These are phyloP conservation scores for Ceratocystis huliohia DNA, from an alignment of 2,329 filamentous ascomycete species.

Conservation along the genomic window DNA sequence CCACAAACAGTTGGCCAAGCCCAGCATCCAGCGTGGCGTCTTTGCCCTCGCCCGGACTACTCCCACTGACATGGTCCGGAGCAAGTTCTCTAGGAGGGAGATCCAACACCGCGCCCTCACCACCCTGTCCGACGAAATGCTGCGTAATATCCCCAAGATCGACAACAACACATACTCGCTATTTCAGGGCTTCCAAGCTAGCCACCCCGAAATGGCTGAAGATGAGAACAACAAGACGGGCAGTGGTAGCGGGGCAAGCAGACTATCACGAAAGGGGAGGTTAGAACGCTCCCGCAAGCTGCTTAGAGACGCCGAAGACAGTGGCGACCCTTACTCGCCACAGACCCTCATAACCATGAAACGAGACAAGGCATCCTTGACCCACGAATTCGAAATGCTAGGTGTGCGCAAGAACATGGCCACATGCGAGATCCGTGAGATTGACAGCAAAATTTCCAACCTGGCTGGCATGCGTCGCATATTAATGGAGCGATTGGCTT, in stretches of 20 bases:
- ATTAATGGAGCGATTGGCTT: conserved; percentile 73
- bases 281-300: conserved; percentile 65
- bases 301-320: conserved; percentile 44
- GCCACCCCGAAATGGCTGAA: conserved; percentile 58
- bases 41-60: conserved; percentile 84
- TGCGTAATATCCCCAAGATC: conserved; percentile 70
- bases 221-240: conserved; percentile 28
- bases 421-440: conserved; percentile 86
- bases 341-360: conserved; percentile 61
- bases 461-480: conserved; percentile 86
- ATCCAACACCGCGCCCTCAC: conserved; percentile 88
- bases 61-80: conserved; percentile 86
- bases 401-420: conserved; percentile 94
- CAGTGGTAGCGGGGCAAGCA: conserved; percentile 41
- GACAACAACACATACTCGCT: conserved; percentile 76
- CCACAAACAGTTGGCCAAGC: conserved; percentile 75
- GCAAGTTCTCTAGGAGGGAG: conserved; percentile 76
- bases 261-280: conserved; percentile 34
- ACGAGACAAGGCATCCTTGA: conserved; percentile 65
- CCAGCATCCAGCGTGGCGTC: conserved; percentile 73
- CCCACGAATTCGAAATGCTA: conserved; percentile 82
- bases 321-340: conserved; percentile 31
- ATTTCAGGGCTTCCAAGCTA: conserved; percentile 93
- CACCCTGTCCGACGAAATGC: conserved; percentile 78
- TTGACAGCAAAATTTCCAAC: conserved; percentile 93